A percentile compares a stretch with the other conserved stretches of the same genome.
Conservation (phyloP, 495 filamentous ascomycete species). For the Neurospora cerealis region DNA sequence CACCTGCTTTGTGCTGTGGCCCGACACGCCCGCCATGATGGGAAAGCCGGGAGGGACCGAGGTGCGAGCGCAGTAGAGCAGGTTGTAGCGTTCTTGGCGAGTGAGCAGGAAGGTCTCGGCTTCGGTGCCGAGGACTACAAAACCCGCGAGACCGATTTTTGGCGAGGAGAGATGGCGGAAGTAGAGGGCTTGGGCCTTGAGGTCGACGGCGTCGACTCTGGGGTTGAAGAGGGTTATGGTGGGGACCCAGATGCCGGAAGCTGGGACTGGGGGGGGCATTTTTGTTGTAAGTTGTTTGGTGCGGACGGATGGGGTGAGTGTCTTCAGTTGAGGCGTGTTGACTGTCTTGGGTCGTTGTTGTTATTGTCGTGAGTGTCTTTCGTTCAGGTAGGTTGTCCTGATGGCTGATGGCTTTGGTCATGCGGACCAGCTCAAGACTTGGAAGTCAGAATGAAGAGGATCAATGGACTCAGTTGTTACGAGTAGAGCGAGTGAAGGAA, state of each 20-base stretch:
- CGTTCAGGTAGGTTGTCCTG: neutral
- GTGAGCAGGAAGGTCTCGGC: slow-evolving; percentile 57
- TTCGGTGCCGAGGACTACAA: slow-evolving; percentile 56
- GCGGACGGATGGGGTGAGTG: neutral
- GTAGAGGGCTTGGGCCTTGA: slow-evolving; percentile 40
- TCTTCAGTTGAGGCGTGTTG: neutral
- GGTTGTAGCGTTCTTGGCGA: slow-evolving; percentile 44
- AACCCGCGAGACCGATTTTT: slow-evolving; percentile 42
- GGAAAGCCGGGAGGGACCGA: slow-evolving; percentile 39
- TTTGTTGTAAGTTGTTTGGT: neutral
- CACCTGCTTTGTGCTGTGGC: slow-evolving; percentile 55
- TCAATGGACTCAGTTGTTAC: neutral
- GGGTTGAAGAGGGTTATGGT: slow-evolving; percentile 47
- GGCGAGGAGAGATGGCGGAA: slow-evolving; percentile 41
- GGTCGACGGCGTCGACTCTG: slow-evolving; percentile 40
- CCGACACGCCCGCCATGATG: slow-evolving; percentile 54
- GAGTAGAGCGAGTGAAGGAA: neutral
- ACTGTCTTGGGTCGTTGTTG: neutral
- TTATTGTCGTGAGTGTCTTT: neutral
- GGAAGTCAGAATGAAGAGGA: neutral
- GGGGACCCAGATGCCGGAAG: slow-evolving; percentile 34
- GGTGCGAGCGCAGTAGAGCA: slow-evolving; percentile 42
- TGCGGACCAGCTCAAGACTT: neutral
- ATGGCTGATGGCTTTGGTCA: neutral
- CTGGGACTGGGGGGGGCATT: slow-evolving; percentile 22